Conservation (phyloP, 257 asterid species). For the Coffea eugenioides region DNA sequence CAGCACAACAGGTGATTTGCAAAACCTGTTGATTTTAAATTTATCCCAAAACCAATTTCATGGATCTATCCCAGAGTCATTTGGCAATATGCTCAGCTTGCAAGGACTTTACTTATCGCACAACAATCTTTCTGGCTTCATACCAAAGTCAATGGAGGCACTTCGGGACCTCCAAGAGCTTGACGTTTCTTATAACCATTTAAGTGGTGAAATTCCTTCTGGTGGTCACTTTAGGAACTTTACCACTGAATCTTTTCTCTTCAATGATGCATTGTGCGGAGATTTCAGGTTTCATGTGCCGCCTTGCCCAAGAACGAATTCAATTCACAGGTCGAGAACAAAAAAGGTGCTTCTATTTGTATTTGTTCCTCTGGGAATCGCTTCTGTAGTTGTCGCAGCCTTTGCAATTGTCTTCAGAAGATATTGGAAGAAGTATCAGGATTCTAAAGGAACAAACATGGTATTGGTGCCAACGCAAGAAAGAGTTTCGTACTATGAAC, state of each 20-base stretch:
- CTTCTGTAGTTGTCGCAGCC: not conserved
- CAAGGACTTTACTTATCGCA: not conserved
- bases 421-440: not conserved
- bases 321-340: not conserved
- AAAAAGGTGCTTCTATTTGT: not conserved
- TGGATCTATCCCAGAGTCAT: not conserved
- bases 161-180: not conserved
- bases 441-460: not conserved
- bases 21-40: not conserved
- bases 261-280: conserved; percentile 19
- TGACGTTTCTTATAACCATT: conserved; percentile 11
- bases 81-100: not conserved
- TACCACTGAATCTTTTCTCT: not conserved
- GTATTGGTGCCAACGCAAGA: not conserved
- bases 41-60: not conserved
- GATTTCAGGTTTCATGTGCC: conserved; percentile 3
- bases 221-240: not conserved
- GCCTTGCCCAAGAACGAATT: not conserved
- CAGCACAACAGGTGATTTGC: conserved; percentile 6
- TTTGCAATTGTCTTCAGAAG: not conserved
- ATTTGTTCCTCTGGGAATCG: not conserved
- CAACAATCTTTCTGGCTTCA: not conserved
- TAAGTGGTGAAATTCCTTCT: conserved; percentile 14
- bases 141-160: conserved; percentile 7
- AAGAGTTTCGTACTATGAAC: conserved; percentile 13